Evolutionary conservation across 768 basidiomycete species (phyloP).

Genomic region (Galerina marginata): DNA sequence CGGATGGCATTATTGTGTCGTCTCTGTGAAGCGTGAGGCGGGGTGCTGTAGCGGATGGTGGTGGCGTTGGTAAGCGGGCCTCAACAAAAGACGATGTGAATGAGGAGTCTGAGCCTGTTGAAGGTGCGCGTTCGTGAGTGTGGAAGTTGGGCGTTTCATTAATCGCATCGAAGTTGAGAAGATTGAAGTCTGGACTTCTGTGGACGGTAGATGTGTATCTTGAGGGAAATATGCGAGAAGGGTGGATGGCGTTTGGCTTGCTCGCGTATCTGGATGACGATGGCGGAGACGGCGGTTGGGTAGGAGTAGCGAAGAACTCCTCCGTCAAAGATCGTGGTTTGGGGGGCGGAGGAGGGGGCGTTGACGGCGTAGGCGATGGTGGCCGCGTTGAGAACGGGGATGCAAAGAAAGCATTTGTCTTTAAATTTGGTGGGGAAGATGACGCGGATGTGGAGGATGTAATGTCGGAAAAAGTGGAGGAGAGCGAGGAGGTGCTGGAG

Average conservation of each 20-base stretch:
- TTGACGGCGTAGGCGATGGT: slow-evolving; percentile 35
- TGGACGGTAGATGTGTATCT: slow-evolving; percentile 35
- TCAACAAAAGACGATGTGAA: slow-evolving; percentile 24
- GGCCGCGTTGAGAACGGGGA: slow-evolving; percentile 47
- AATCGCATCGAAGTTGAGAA: slow-evolving; percentile 19
- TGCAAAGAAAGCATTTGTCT: slow-evolving; percentile 56
- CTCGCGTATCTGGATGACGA: slow-evolving; percentile 7
- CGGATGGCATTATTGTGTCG: slow-evolving; percentile 21
- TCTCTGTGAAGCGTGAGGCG: slow-evolving; percentile 16
- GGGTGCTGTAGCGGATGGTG: slow-evolving; percentile 17
- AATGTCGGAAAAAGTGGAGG: slow-evolving; percentile 47
- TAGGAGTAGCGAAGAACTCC: slow-evolving; percentile 36
- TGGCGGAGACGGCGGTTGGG: slow-evolving; percentile 29
- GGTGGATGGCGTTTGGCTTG: slow-evolving; percentile 24
- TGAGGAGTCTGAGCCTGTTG: slow-evolving; percentile 29
- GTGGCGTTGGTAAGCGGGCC: slow-evolving; percentile 30
- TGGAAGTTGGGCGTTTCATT: slow-evolving; percentile 13
- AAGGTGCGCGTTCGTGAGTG: slow-evolving; percentile 20
- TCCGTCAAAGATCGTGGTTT: slow-evolving; percentile 31
- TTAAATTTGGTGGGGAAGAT: slow-evolving; percentile 38
- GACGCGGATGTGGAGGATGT: slow-evolving; percentile 27
- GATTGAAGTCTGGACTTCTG: slow-evolving; percentile 26
- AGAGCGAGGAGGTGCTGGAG: slow-evolving; percentile 38
- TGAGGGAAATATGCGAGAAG: slow-evolving; percentile 46
- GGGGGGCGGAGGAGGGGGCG: slow-evolving; percentile 22